Percentiles rank a stretch among this genome's conserved stretches.
Evolutionary conservation across 768 basidiomycete genomes (phyloP).

Genomic region (Psilocybe sp.): DNA sequence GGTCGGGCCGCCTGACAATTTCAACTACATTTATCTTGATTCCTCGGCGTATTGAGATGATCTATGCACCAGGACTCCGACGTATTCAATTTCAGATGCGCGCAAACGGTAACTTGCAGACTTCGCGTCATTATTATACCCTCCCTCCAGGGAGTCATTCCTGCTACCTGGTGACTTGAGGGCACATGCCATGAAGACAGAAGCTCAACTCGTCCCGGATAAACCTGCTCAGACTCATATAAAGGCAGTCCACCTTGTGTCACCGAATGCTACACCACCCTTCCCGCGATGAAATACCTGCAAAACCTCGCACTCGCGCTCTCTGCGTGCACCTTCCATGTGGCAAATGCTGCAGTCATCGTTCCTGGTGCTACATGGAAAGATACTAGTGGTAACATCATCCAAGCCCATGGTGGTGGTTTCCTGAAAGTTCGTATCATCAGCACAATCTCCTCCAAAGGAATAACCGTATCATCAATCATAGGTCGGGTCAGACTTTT

Average conservation of each 20-base stretch:
- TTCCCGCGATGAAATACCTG: slow-evolving; percentile 18
- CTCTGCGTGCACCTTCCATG: slow-evolving; percentile 9
- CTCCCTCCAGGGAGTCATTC: background rate
- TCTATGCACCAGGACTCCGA: too few species aligned
- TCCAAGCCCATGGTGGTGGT: slow-evolving; percentile 64
- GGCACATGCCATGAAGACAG: too few species aligned
- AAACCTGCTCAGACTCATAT: background rate
- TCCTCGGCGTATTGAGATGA: too few species aligned
- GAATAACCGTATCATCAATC: background rate
- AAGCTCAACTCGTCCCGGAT: too few species aligned
- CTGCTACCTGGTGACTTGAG: too few species aligned
- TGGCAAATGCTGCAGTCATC: slow-evolving; percentile 39
- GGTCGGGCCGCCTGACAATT: too few species aligned
- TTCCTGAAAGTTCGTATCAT: slow-evolving; percentile 43
- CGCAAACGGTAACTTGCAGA: too few species aligned
- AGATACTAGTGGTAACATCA: slow-evolving; percentile 57
- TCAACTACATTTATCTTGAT: too few species aligned
- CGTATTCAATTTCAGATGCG: too few species aligned
- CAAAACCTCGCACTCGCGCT: slow-evolving; percentile 9
- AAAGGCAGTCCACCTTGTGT: background rate
- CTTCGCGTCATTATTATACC: background rate
- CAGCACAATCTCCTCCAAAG: background rate
- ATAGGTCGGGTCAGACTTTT: slow-evolving; percentile 52
- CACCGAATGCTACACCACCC: background rate
- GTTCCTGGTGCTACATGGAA: slow-evolving; percentile 63